Evolutionary conservation across 129 eudicot genomes (phyloP).

Genomic region (Chrysanthemum makinoi): DNA sequence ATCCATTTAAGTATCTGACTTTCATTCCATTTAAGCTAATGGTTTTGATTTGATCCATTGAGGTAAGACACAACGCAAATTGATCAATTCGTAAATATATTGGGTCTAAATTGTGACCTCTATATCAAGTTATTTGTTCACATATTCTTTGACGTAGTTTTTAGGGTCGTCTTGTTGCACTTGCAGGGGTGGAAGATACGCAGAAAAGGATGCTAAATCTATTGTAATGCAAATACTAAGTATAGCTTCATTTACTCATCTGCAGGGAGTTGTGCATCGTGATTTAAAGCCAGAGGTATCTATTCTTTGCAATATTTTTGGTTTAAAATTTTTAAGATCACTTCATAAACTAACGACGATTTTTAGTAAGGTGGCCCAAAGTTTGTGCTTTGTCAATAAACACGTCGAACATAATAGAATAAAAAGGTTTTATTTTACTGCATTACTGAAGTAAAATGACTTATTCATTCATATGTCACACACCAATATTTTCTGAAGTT

Average conservation of each 20-base stretch:
- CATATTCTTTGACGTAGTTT: background rate
- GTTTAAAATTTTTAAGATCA: background rate
- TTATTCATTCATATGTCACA: too few relatives aligned
- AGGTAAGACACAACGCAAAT: background rate
- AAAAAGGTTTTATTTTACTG: too few relatives aligned
- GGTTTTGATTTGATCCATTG: background rate
- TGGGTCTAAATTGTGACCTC: background rate
- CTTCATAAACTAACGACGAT: background rate
- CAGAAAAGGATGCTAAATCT: conserved; percentile 79
- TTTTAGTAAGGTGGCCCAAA: too few relatives aligned
- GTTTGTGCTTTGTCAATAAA: too few relatives aligned
- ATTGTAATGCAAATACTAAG: conserved; percentile 70
- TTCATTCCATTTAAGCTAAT: background rate
- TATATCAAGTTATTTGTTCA: background rate
- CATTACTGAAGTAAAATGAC: too few relatives aligned
- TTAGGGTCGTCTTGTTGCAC: conserved; percentile 29
- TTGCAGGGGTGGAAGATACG: conserved; percentile 91
- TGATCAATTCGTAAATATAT: background rate
- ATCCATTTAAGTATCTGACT: too few relatives aligned
- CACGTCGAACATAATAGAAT: too few relatives aligned
- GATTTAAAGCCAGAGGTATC: conserved; percentile 96
- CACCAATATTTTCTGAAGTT: too few relatives aligned
- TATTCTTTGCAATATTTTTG: conserved; percentile 2
- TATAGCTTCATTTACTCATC: conserved; percentile 84
- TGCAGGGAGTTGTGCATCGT: conserved; percentile 98